These are phyloP conservation scores for Trametes cinnabarina DNA, from an alignment of 768 basidiomycete genomes.

Conservation along the genomic window DNA sequence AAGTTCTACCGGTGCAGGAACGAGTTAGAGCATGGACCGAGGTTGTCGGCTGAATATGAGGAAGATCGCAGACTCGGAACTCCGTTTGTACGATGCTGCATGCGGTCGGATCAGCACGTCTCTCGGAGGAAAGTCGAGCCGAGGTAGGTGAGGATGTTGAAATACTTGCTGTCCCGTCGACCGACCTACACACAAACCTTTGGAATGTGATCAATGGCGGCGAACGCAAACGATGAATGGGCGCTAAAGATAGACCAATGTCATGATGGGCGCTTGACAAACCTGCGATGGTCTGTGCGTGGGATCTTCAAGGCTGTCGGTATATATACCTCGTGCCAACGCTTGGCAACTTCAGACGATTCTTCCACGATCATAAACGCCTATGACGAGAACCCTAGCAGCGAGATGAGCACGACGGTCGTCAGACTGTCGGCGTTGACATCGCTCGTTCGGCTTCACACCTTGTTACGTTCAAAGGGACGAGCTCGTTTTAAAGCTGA, in stretches of 20 bases:
- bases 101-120: too few relatives aligned
- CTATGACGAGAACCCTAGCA: conserved; percentile 55
- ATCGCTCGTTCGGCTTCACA: conserved; percentile 62
- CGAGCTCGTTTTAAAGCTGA: conserved; percentile 53
- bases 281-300: conserved; percentile 19
- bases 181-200: too few relatives aligned
- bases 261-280: too few relatives aligned
- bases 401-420: conserved; percentile 53
- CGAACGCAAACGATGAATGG: too few relatives aligned
- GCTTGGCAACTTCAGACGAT: conserved; percentile 14
- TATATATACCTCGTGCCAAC: background rate
- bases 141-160: too few relatives aligned
- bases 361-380: conserved; percentile 30
- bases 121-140: too few relatives aligned
- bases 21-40: background rate
- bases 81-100: too few relatives aligned
- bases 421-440: conserved; percentile 48
- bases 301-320: background rate
- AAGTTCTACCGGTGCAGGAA: background rate
- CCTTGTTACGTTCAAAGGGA: conserved; percentile 63
- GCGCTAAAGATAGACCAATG: too few relatives aligned
- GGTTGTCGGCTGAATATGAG: too few relatives aligned
- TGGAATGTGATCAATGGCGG: too few relatives aligned
- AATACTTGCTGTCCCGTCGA: too few relatives aligned
- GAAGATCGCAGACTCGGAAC: too few relatives aligned